phyloP scores from a whole-genome alignment of 2,329 filamentous ascomycete genomes.

The Epichloe scottii region DNA sequence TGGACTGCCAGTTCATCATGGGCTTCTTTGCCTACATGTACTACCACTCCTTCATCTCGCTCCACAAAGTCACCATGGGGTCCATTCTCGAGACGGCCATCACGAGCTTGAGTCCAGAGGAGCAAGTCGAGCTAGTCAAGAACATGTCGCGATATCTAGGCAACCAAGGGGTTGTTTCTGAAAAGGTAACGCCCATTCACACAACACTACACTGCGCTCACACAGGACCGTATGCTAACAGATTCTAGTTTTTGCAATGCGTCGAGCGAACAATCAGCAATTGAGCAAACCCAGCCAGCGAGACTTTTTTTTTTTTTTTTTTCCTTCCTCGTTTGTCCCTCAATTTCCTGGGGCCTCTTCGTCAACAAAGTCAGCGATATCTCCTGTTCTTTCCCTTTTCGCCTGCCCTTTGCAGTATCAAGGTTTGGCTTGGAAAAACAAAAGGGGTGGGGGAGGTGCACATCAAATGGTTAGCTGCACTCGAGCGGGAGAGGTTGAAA shows the following conservation, averaged over 20 bases:
- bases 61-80: constrained; percentile 74
- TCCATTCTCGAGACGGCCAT: constrained; percentile 85
- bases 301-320: neutral
- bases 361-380: neutral
- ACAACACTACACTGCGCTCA: neutral
- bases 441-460: too few relatives aligned
- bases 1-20: constrained; percentile 99
- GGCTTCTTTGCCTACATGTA: constrained; percentile 98
- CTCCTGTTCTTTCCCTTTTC: neutral
- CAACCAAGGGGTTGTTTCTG: constrained; percentile 43
- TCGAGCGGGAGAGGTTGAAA: too few relatives aligned
- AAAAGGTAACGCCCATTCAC: constrained; percentile 12
- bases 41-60: constrained; percentile 92
- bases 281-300: neutral
- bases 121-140: constrained; percentile 74
- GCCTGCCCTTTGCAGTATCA: too few relatives aligned
- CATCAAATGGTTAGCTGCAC: too few relatives aligned
- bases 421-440: too few relatives aligned
- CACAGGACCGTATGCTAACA: neutral
- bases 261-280: constrained; percentile 9
- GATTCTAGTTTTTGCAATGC: constrained; percentile 10
- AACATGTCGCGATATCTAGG: constrained; percentile 50
- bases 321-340: neutral
- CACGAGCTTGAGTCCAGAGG: constrained; percentile 71
- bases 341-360: neutral